phyloP scores from a whole-genome alignment of 2,329 filamentous ascomycete genomes.

The Torrubiella hemipterigena region DNA sequence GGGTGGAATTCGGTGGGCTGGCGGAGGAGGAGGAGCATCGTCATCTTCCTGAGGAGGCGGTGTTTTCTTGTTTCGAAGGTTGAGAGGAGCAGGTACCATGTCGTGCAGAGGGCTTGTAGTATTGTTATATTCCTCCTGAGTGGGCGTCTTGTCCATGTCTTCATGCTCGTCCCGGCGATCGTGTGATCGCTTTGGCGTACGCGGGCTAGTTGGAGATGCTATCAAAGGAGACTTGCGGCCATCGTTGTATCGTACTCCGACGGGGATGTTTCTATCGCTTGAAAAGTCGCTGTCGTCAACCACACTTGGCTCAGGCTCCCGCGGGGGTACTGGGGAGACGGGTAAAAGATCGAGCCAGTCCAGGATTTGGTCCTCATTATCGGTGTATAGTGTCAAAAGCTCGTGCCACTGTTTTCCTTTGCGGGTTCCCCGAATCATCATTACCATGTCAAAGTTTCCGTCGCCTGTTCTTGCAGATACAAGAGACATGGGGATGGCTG shows the following conservation, averaged over 20 bases:
- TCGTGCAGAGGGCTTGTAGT: conserved; percentile 18
- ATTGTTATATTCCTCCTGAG: conserved; percentile 15
- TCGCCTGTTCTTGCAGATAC: conserved; percentile 75
- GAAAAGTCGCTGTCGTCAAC: conserved; percentile 12
- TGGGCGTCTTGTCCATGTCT: conserved; percentile 23
- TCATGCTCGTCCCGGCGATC: too few species aligned
- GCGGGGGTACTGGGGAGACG: conserved; percentile 34
- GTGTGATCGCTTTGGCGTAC: too few species aligned
- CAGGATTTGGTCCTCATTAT: conserved; percentile 62
- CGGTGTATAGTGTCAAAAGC: conserved; percentile 62
- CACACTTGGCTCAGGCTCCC: conserved; percentile 20
- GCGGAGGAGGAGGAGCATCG: conserved; percentile 44
- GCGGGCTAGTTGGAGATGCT: not conserved
- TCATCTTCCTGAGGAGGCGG: conserved; percentile 28
- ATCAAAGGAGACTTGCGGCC: conserved; percentile 14
- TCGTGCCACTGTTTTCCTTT: conserved; percentile 69
- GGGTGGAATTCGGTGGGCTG: conserved; percentile 35
- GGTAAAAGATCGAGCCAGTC: conserved; percentile 83
- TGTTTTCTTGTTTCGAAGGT: conserved; percentile 18
- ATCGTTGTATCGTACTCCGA: too few species aligned
- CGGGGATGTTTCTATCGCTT: conserved; percentile 1
- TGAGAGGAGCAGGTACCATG: conserved; percentile 24
- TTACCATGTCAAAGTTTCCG: conserved; percentile 55
- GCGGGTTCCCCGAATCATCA: conserved; percentile 71
- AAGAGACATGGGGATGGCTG: conserved; percentile 62